Evolutionary conservation across 371 early-diverging fungal species (phyloP).

Genomic region (Dichotomocladium elegans): DNA sequence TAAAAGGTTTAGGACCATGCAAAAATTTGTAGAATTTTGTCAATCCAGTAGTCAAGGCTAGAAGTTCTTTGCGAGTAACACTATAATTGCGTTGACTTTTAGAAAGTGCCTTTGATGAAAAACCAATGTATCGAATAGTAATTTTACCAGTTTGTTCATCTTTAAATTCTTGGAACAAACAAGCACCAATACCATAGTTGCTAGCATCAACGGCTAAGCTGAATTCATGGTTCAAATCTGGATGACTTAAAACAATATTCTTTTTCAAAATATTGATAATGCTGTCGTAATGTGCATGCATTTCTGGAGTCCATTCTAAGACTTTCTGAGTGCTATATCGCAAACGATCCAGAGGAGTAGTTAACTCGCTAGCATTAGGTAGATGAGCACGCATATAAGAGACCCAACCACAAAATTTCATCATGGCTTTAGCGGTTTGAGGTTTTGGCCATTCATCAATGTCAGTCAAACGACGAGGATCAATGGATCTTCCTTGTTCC

Average conservation of each 20-base stretch:
- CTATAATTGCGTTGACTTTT: slow-evolving; percentile 8
- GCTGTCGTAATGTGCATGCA: too few relatives aligned
- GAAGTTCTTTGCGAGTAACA: slow-evolving; percentile 8
- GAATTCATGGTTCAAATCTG: slow-evolving; percentile 23
- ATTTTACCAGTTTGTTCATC: slow-evolving; percentile 7
- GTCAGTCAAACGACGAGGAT: slow-evolving; percentile 11
- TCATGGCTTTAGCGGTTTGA: slow-evolving; percentile 8
- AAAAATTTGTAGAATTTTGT: not conserved
- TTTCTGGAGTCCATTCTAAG: too few relatives aligned
- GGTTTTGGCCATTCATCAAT: slow-evolving; percentile 12
- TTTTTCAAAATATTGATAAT: slow-evolving; percentile 6
- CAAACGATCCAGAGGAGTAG: not conserved
- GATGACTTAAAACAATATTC: slow-evolving; percentile 2
- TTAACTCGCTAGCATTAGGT: not conserved
- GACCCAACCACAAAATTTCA: not conserved
- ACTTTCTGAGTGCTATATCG: too few relatives aligned
- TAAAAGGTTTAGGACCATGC: not conserved
- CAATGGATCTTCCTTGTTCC: slow-evolving; percentile 9
- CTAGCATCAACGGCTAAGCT: slow-evolving; percentile 40
- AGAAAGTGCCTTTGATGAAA: slow-evolving; percentile 7
- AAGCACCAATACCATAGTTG: slow-evolving; percentile 30
- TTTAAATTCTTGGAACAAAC: too few relatives aligned
- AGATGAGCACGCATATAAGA: not conserved
- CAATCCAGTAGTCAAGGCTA: slow-evolving; percentile 11
- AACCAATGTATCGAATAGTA: slow-evolving; percentile 13